Evolutionary conservation across 108 stramenopile genomes (phyloP).

Genomic region (Mayamaea pseudoterrestris): DNA sequence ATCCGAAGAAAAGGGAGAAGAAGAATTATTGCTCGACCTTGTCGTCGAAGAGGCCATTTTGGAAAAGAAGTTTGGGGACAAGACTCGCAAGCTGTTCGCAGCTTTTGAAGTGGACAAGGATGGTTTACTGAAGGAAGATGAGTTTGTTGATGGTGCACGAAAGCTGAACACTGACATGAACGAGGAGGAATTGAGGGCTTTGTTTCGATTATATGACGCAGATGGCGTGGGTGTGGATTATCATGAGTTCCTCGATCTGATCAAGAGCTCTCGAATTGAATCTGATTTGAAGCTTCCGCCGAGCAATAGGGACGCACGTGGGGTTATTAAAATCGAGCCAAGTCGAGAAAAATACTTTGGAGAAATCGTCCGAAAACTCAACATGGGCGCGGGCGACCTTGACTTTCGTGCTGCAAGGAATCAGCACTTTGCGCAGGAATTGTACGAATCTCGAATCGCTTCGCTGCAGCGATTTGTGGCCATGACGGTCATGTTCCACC

Average conservation of each 20-base stretch:
- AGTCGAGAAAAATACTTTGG: conserved; percentile 56
- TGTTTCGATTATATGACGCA: conserved; percentile 23
- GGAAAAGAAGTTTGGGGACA: conserved; percentile 20
- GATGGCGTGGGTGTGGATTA: conserved; percentile 34
- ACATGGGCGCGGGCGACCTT: conserved; percentile 21
- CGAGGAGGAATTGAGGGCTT: conserved; percentile 12
- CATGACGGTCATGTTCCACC: conserved; percentile 79
- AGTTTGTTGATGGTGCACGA: conserved; percentile 24
- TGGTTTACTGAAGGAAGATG: conserved; percentile 26
- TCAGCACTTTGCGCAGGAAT: conserved; percentile 41
- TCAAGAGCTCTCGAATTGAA: neutral
- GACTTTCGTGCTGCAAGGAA: conserved; percentile 30
- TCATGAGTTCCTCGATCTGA: conserved; percentile 26
- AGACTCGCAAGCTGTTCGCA: conserved; percentile 22
- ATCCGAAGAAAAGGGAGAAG: conserved; percentile 4
- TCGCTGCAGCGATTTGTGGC: conserved; percentile 65
- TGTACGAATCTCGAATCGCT: conserved; percentile 69
- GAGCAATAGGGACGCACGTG: conserved; percentile 36
- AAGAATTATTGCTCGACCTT: conserved; percentile 12
- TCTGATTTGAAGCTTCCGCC: conserved; percentile 24
- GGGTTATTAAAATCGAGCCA: conserved; percentile 39
- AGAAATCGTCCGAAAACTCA: conserved; percentile 33
- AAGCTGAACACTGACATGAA: conserved; percentile 16
- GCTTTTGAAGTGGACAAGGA: conserved; percentile 27
- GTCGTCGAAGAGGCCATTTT: conserved; percentile 24